Evolutionary conservation across 2,329 filamentous ascomycete genomes (phyloP), one percentile per base, ranked within the genome.

Genomic region (Trichophyton benhamiae): DNA sequence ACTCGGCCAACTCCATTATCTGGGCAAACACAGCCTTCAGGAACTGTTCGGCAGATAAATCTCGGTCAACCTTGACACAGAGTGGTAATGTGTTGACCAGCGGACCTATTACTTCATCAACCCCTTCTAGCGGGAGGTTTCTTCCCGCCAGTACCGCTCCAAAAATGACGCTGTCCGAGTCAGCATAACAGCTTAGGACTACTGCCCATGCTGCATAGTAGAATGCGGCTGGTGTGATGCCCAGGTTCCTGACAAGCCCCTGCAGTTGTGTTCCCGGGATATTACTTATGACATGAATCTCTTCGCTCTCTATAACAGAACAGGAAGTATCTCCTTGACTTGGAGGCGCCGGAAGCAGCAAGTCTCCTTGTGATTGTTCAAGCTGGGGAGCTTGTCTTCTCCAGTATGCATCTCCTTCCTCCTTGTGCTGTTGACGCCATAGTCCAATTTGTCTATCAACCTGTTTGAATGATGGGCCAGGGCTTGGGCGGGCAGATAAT

Each of bases 1-100:
- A 82, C 65, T 83, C 83, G 78, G 84, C 82, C 59, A 81, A 77
- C 4, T 75, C 71, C 0, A 81, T 73, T 0, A 77, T 79, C 60
- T 79, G 76, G 22, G 79, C 71, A 44, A 85, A 82, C 3, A 86
- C 75, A 1, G 72, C 69, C 57, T 79, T 75, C 3, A 86, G 71
- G 15, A 52, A 59, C 1, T 42, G 41, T 33, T 30, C 9, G 3
- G 41, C 20, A 2, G 44, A 30, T 11, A n/a, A 3, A 6, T n/a
- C 33, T 46, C 22, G 64, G 59, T 73, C 61, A 2, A 75, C 60
- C 25, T 64, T 65, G 6, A 75, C 57, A 5, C 74, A 67, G 15
- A 74, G 66, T 1, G 75, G 75, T 2, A 75, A 69, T 2, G 74
- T 77, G 62, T 75, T 77, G 61, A 78, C 74, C 61, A 76, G 75